A percentile compares a stretch with the other conserved stretches of the same genome.
phyloP scores from a whole-genome alignment of 2,329 filamentous ascomycete genomes.

The Hypoxylon sp. region DNA sequence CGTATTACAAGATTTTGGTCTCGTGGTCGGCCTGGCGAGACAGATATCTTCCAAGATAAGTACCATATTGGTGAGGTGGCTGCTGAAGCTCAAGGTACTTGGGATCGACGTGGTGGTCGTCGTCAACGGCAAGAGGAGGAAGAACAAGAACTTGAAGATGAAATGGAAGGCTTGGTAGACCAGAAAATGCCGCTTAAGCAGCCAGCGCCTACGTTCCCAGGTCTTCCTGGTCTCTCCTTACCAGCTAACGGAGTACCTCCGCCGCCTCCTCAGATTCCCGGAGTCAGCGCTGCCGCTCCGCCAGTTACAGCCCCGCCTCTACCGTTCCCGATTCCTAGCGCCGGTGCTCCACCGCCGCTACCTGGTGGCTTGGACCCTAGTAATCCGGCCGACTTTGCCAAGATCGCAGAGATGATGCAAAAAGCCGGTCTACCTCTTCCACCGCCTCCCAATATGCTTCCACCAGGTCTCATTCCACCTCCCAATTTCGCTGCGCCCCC shows the following conservation, averaged over 20 bases:
- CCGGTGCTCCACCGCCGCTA: conserved; percentile 59
- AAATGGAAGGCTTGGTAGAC: conserved; percentile 91
- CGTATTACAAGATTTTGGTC: conserved; percentile 98
- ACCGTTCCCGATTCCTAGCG: conserved; percentile 65
- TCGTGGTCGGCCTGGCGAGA: conserved; percentile 87
- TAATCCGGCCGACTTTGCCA: conserved; percentile 73
- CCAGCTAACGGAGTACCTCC: conserved; percentile 57
- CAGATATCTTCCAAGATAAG: conserved; percentile 86
- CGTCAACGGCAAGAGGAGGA: conserved; percentile 90
- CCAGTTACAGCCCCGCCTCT: conserved; percentile 60
- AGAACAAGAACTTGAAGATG: conserved; percentile 92
- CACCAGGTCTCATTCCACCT: conserved; percentile 64
- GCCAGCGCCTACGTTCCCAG: conserved; percentile 65
- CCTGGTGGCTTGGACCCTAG: conserved; percentile 70
- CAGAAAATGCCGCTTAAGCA: conserved; percentile 82
- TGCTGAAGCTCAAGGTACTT: conserved; percentile 95
- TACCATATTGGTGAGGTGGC: conserved; percentile 96
- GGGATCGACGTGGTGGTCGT: conserved; percentile 83
- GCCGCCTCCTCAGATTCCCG: conserved; percentile 55
- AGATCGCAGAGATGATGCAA: conserved; percentile 75
- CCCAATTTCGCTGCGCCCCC: conserved; percentile 59
- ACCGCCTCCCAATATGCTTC: conserved; percentile 66
- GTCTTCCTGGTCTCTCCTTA: conserved; percentile 70
- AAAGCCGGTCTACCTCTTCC: conserved; percentile 75
- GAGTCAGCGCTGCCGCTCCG: conserved; percentile 51